Conservation (phyloP, 2,329 filamentous ascomycete species). For the Xylariales sp. region DNA sequence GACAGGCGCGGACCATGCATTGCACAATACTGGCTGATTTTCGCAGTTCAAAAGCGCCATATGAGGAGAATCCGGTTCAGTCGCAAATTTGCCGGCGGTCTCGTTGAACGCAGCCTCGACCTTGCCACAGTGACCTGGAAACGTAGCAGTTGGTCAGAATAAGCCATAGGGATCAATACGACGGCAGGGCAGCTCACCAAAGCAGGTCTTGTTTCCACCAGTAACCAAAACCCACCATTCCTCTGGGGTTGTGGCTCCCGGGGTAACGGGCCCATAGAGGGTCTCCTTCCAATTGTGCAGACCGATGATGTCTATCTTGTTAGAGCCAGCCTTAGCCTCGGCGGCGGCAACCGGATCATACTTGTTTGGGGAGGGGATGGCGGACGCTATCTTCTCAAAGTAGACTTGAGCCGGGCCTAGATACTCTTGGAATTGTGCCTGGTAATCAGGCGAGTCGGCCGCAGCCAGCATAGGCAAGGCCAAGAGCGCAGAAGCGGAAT, state of each 20-base stretch:
- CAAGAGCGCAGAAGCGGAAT: constrained; percentile 60
- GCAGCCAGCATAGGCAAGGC: constrained; percentile 68
- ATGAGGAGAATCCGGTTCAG: constrained; percentile 70
- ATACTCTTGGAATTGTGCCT: constrained; percentile 72
- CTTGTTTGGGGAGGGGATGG: constrained; percentile 62
- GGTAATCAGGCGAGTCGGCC: constrained; percentile 67
- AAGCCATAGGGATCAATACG: not conserved
- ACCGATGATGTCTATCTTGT: constrained; percentile 68
- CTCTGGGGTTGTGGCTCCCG: constrained; percentile 70
- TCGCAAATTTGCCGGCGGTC: constrained; percentile 71
- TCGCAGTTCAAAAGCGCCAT: constrained; percentile 80
- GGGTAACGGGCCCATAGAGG: constrained; percentile 70
- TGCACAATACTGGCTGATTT: constrained; percentile 78
- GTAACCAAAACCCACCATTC: constrained; percentile 82
- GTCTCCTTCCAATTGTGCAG: constrained; percentile 78
- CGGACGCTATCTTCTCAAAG: constrained; percentile 63
- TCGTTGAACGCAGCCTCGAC: constrained; percentile 75
- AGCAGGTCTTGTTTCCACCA: constrained; percentile 83
- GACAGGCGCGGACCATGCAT: constrained; percentile 74
- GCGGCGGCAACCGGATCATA: constrained; percentile 57
- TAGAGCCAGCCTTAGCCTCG: constrained; percentile 62
- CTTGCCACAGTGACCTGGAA: constrained; percentile 68
- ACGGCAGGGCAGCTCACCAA: constrained; percentile 57
- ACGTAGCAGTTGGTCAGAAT: constrained; percentile 28
- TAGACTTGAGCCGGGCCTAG: constrained; percentile 69